These are phyloP conservation scores for Ormosia emarginata DNA, from an alignment of 306 rosid species.

Conservation along the genomic window DNA sequence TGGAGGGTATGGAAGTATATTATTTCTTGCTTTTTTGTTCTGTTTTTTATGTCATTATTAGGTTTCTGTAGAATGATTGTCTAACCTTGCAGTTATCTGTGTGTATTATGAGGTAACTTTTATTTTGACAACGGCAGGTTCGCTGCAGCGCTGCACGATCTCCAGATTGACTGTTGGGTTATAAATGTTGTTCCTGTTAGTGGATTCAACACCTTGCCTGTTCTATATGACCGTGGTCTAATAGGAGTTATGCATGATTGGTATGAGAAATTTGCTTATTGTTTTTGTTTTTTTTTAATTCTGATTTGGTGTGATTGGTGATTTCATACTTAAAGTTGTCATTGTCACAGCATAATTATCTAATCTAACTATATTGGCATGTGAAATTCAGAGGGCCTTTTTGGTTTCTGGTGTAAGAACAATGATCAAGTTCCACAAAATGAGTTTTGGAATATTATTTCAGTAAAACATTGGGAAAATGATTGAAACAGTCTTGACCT, in stretches of 20 bases:
- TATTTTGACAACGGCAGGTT: conserved; percentile 53
- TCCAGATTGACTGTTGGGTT: conserved; percentile 70
- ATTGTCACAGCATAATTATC: neutral
- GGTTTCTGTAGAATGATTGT: conserved; percentile 3
- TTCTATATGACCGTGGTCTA: conserved; percentile 83
- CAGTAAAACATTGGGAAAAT: neutral
- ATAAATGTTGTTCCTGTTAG: conserved; percentile 81
- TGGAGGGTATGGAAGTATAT: conserved; percentile 65
- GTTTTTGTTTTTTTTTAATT: conserved; percentile 2
- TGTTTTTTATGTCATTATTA: neutral
- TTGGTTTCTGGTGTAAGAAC: conserved; percentile 3
- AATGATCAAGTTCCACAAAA: neutral
- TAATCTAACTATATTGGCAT: neutral
- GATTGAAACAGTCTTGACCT: neutral
- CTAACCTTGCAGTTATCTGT: neutral
- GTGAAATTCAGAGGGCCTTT: conserved; percentile 2
- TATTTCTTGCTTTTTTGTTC: neutral
- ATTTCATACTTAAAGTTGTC: neutral
- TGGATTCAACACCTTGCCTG: conserved; percentile 80
- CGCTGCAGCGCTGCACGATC: conserved; percentile 70
- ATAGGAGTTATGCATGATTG: conserved; percentile 90
- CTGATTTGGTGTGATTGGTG: neutral
- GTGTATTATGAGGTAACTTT: conserved; percentile 20
- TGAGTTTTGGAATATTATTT: neutral
- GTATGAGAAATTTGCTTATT: conserved; percentile 38